Base-by-base conservation (phyloP, 164 flowering plant genomes). In the Kalanchoe fedtschenkoi region DNA sequence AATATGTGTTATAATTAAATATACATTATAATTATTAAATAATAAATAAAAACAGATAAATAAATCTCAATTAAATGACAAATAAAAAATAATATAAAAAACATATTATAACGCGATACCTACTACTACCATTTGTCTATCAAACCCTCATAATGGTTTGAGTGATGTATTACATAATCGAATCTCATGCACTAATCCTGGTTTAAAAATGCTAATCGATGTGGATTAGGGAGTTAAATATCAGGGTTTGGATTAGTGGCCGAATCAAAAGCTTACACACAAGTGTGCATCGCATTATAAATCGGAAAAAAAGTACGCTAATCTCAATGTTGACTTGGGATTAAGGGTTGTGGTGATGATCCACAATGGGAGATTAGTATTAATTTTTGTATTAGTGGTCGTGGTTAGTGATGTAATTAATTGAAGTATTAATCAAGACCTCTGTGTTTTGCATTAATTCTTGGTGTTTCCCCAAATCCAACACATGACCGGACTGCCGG, bases 401-500 rank as follows among this genome's bases (percentile, higher is more conserved):
- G n/a, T 22, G 54, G 15, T 47, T 47, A 47, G 54, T 22, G 28
- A 47, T 21, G 28, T 22, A 47, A 21, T 47, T 47, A 47, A 21
- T 47, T 47, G 24, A 21, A 21, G 24, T 0, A 7, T 22, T 21
- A 47, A 47, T 47, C 15, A 22, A 22, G 0, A 47, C n/a, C n/a
- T 51, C 24, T 22, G 29, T 7, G 3, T 2, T 47, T 47, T 6
- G 22, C 53, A 44, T 44, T 19, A 44, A 44, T 44, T 47, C 30
- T 22, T 22, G 24, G 28, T 47, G 54, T 22, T 47, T 47, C 54
- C 54, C 54, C 54, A 47, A 47, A 47, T 47, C 54, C 28, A 47
- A 47, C 54, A 47, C 54, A 47, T 47, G 54, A 28, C 54, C 54
- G 54, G 54, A 21, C 54, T 47, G 54, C 54, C 54, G 54, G 54